Evolutionary conservation across 1,284 basidiomycete genomes (phyloP).

Genomic region (Ustilago sp.): DNA sequence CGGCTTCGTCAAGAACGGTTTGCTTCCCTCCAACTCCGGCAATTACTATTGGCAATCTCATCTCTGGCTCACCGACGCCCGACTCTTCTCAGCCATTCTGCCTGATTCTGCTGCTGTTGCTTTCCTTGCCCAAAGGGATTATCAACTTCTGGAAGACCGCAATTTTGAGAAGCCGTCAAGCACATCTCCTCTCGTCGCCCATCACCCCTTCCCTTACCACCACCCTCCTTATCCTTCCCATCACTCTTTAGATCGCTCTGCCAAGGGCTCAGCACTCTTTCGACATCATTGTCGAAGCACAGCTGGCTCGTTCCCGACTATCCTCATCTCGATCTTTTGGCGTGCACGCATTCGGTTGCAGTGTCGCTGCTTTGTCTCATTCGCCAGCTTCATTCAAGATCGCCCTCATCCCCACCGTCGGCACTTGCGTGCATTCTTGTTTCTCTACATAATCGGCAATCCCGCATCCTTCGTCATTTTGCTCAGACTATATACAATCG

Average conservation of each 20-base stretch:
- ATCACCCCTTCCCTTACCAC: neutral
- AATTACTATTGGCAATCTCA: conserved; percentile 4
- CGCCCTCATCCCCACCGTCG: neutral
- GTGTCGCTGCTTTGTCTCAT: conserved; percentile 11
- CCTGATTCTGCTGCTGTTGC: neutral
- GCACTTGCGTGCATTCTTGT: neutral
- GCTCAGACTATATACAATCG: neutral
- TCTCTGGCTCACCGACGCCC: neutral
- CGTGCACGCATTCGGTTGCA: conserved; percentile 42
- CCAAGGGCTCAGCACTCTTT: neutral
- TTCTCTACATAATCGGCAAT: neutral
- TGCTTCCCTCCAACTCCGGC: neutral
- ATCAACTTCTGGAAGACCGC: neutral
- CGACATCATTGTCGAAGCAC: neutral
- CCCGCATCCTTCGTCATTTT: neutral
- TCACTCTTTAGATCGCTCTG: neutral
- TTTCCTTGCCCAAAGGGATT: neutral
- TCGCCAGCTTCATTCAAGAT: conserved; percentile 1
- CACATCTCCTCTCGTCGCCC: neutral
- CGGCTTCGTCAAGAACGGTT: no score
- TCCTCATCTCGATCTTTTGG: neutral
- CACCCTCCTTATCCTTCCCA: neutral
- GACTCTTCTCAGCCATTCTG: neutral
- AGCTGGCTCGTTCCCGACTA: neutral
- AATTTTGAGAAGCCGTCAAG: neutral